Percentiles rank a stretch among this genome's conserved stretches.
These are phyloP conservation scores for Pythium dissimile DNA, from an alignment of 352 stramenopile species.

Conservation along the genomic window DNA sequence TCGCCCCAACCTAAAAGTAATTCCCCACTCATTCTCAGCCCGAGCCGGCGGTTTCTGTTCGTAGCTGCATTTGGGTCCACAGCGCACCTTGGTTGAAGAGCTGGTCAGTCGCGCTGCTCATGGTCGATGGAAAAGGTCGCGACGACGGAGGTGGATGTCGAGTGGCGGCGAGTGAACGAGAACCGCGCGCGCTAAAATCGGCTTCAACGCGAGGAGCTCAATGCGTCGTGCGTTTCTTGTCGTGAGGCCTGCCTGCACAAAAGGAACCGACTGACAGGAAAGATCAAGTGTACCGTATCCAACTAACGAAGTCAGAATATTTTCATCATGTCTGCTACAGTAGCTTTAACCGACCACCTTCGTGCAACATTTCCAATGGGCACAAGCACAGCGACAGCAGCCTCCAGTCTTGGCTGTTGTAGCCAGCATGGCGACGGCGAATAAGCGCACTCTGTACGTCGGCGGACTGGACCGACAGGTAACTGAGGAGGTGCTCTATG, in stretches of 20 bases:
- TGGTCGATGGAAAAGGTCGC: slow-evolving; percentile 27
- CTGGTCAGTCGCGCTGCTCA: slow-evolving; percentile 79
- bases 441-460: slow-evolving; percentile 86
- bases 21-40: no score
- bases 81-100: slow-evolving; percentile 80
- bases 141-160: slow-evolving; percentile 3
- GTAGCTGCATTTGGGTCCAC: no score
- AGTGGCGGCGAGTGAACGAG: background rate
- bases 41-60: no score
- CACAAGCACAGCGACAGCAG: background rate
- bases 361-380: slow-evolving; percentile 9
- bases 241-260: background rate
- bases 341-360: slow-evolving; percentile 12
- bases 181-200: slow-evolving; percentile 2
- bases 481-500: slow-evolving; percentile 84
- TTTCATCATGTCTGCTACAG: slow-evolving; percentile 21
- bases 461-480: slow-evolving; percentile 88
- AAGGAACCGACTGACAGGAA: slow-evolving; percentile 3
- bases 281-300: slow-evolving; percentile 16
- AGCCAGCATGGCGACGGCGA: slow-evolving; percentile 21
- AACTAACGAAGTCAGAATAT: slow-evolving; percentile 2
- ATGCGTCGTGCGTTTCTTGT: slow-evolving; percentile 21
- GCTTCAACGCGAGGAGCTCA: background rate
- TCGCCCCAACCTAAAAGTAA: slow-evolving; percentile 80
- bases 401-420: background rate